Base-by-base conservation (phyloP, 768 basidiomycete genomes). In the Hygrocybe punicea region DNA sequence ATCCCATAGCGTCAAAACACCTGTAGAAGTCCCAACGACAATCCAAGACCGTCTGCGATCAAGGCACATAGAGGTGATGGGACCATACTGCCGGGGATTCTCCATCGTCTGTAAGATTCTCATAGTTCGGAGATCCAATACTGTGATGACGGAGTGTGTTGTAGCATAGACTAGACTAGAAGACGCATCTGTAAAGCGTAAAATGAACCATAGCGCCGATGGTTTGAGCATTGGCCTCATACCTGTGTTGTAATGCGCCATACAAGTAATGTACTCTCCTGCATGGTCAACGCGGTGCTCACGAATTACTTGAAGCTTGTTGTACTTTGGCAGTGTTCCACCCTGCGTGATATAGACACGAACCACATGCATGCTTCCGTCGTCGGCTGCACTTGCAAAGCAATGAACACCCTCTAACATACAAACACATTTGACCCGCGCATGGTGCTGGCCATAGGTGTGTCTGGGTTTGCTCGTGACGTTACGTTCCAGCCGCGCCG, bases 1-100 rank as follows among this genome's bases (percentile, higher is more conserved):
- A 73, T 99, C 97, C 94, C 95, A 99, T 2, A 99, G 78, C 0
- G 90, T 85, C 11, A 98, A 73, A 13, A 88, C 83, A 5, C 96
- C 97, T 1, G 82, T 83, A 2, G 88, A 84, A 1, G 96, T 97
- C 2, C 92, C 96, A 16, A 90, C 85, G 11, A 97, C 77, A 23
- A 96, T 78, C 96, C 96, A 98, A 5, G 89, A 82, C 23, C 81
- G 84, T 65, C 88, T 91, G 34, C 84, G 83, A 67, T 96, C 94
- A 46, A 93, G 70, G 62, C 92, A 96, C 56, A 96, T 69, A 39
- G 85, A 82, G 0, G 93, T 90, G 58, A 98, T 91, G 0, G 93
- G 85, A 0, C 97, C 96, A 62, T 84, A 82, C 63, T 96, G 86
- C 37, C 85, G 81, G 1, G 94, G 92, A 64, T 96, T 91, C 61